Conservation (phyloP, 2,329 filamentous ascomycete species). For the Gremmenia infestans region DNA sequence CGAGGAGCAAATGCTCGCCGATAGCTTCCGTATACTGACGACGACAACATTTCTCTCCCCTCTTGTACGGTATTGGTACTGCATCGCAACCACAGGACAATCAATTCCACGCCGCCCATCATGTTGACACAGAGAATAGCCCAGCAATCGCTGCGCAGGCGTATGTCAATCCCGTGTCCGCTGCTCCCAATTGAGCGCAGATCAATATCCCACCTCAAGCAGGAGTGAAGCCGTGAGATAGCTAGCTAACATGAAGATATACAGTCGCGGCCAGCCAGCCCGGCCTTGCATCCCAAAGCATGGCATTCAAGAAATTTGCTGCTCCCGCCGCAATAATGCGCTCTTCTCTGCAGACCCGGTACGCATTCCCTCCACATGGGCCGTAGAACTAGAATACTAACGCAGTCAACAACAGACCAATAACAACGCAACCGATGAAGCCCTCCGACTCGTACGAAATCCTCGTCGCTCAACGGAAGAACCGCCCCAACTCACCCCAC, state of each 20-base stretch:
- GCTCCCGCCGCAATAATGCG: slow-evolving; percentile 36
- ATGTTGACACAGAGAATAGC: slow-evolving; percentile 41
- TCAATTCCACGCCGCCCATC: slow-evolving; percentile 15
- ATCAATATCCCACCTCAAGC: too few relatives aligned
- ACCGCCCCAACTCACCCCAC: slow-evolving; percentile 65
- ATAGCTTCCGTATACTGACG: slow-evolving; percentile 19
- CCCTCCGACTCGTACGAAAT: slow-evolving; percentile 45
- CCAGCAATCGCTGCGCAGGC: slow-evolving; percentile 39
- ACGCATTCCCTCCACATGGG: slow-evolving; percentile 16
- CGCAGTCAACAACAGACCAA: slow-evolving; percentile 34
- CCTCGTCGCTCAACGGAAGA: slow-evolving; percentile 62
- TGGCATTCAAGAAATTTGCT: slow-evolving; percentile 34
- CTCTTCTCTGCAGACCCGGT: slow-evolving; percentile 44
- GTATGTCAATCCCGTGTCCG: slow-evolving; percentile 26
- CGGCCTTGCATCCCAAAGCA: slow-evolving; percentile 34
- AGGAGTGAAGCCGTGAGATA: too few relatives aligned
- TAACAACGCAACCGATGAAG: slow-evolving; percentile 42
- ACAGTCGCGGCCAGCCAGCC: slow-evolving; percentile 41
- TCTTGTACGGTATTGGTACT: not conserved
- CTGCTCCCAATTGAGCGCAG: not conserved
- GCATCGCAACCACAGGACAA: not conserved
- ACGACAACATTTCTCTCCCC: slow-evolving; percentile 18
- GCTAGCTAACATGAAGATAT: not conserved
- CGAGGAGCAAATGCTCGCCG: slow-evolving; percentile 14
- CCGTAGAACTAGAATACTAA: slow-evolving; percentile 9